Evolutionary conservation across 2,329 filamentous ascomycete species (phyloP).

Genomic region (Alternaria rosae): DNA sequence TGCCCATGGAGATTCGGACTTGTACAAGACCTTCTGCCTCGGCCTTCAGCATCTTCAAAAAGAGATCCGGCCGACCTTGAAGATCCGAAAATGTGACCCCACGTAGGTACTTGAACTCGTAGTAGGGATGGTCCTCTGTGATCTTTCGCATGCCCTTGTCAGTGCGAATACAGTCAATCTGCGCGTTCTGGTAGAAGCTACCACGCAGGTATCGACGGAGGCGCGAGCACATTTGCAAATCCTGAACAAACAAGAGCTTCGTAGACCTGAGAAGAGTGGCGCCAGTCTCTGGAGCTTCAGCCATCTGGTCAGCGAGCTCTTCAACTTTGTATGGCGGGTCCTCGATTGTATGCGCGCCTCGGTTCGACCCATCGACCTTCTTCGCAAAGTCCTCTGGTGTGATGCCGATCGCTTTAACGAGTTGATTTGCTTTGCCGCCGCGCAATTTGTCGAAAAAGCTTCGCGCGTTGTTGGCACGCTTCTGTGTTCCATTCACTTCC

Average conservation of each 20-base stretch:
- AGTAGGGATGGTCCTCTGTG: slow-evolving; percentile 93
- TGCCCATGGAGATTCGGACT: slow-evolving; percentile 79
- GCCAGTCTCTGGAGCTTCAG: slow-evolving; percentile 62
- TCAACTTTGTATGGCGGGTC: slow-evolving; percentile 82
- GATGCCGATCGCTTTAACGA: slow-evolving; percentile 91
- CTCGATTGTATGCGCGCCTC: slow-evolving; percentile 71
- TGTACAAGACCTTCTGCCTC: slow-evolving; percentile 93
- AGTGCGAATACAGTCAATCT: slow-evolving; percentile 87
- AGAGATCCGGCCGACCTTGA: slow-evolving; percentile 84
- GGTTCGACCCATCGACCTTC: slow-evolving; percentile 80
- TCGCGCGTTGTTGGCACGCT: slow-evolving; percentile 82
- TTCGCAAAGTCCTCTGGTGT: slow-evolving; percentile 86
- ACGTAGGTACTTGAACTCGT: slow-evolving; percentile 95
- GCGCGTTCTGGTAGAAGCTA: slow-evolving; percentile 82
- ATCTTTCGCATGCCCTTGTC: slow-evolving; percentile 94
- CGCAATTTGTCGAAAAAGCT: slow-evolving; percentile 85
- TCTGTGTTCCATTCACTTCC: slow-evolving; percentile 71
- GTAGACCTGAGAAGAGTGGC: slow-evolving; percentile 79
- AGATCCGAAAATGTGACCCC: slow-evolving; percentile 86
- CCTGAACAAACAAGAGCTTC: slow-evolving; percentile 88
- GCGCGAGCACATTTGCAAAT: slow-evolving; percentile 84
- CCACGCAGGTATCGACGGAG: slow-evolving; percentile 87
- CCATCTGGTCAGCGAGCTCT: slow-evolving; percentile 81
- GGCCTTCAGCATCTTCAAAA: slow-evolving; percentile 95
- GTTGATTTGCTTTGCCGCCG: slow-evolving; percentile 76